phyloP scores from a whole-genome alignment of 495 filamentous ascomycete genomes.

The Neurospora sp. region DNA sequence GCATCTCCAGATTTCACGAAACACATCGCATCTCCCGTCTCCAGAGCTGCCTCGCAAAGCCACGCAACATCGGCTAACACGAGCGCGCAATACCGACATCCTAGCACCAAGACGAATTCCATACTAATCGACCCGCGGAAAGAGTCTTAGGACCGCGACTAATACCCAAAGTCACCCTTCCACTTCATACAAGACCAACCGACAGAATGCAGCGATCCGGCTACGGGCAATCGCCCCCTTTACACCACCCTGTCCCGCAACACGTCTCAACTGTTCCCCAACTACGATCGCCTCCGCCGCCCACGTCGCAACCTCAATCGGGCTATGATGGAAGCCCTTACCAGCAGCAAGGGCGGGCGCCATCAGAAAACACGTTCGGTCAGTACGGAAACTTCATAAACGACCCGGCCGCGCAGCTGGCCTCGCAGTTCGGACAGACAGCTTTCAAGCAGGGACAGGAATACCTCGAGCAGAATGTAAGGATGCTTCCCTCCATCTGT shows the following conservation, averaged over 20 bases:
- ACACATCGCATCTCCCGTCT: conserved; percentile 24
- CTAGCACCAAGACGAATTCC: neutral
- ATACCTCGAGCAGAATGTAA: conserved; percentile 86
- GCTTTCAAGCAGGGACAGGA: conserved; percentile 83
- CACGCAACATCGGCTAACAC: neutral
- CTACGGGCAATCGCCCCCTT: conserved; percentile 84
- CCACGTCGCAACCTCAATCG: conserved; percentile 58
- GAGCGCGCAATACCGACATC: neutral
- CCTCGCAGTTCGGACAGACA: conserved; percentile 85
- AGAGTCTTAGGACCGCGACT: neutral
- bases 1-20: conserved; percentile 20
- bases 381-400: conserved; percentile 81
- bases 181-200: neutral
- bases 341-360: conserved; percentile 44
- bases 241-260: conserved; percentile 96
- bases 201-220: conserved; percentile 68
- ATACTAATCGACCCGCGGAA: neutral
- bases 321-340: conserved; percentile 71
- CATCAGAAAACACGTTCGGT: conserved; percentile 49
- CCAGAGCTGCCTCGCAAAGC: neutral
- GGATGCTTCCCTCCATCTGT: conserved; percentile 3
- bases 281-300: conserved; percentile 91
- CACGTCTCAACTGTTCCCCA: conserved; percentile 99
- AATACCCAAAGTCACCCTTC: neutral
- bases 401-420: conserved; percentile 94